Percentiles rank a stretch among this genome's conserved stretches.
phyloP scores from a whole-genome alignment of 345 rosid species.

The Toxicodendron radicans region DNA sequence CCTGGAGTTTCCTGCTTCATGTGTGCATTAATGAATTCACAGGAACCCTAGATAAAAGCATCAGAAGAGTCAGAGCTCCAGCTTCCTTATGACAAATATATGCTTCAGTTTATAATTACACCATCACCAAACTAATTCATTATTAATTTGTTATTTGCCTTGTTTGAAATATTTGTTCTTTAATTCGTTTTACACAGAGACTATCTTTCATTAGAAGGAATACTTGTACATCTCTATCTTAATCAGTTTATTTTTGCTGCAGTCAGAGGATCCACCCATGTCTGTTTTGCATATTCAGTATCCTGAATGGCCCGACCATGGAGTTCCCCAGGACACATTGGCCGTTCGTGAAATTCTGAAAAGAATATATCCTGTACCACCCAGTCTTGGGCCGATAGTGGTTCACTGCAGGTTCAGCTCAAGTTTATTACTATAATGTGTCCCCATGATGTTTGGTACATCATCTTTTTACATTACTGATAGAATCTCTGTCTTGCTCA shows the following conservation, averaged over 20 bases:
- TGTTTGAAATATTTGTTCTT: neutral
- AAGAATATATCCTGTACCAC: constrained; percentile 54
- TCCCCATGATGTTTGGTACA: constrained; percentile 13
- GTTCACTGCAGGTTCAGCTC: constrained; percentile 93
- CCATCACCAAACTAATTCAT: neutral
- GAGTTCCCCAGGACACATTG: constrained; percentile 74
- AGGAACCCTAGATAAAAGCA: neutral
- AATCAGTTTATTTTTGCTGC: constrained; percentile 23
- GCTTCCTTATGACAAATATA: neutral
- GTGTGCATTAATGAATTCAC: neutral
- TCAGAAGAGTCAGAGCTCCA: neutral
- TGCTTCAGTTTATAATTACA: neutral
- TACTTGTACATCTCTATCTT: neutral
- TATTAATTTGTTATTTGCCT: neutral
- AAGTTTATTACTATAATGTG: neutral
- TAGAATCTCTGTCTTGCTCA: constrained; percentile 34
- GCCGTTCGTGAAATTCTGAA: constrained; percentile 82
- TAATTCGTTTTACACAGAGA: neutral
- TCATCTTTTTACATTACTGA: constrained; percentile 26
- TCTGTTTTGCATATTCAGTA: constrained; percentile 83
- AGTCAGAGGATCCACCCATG: constrained; percentile 64
- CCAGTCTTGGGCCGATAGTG: constrained; percentile 73
- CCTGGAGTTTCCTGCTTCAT: neutral
- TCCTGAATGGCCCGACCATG: constrained; percentile 99
- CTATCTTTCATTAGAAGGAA: neutral